phyloP scores from a whole-genome alignment of 371 early-diverging fungal species.

The Actinomucor elegans region DNA sequence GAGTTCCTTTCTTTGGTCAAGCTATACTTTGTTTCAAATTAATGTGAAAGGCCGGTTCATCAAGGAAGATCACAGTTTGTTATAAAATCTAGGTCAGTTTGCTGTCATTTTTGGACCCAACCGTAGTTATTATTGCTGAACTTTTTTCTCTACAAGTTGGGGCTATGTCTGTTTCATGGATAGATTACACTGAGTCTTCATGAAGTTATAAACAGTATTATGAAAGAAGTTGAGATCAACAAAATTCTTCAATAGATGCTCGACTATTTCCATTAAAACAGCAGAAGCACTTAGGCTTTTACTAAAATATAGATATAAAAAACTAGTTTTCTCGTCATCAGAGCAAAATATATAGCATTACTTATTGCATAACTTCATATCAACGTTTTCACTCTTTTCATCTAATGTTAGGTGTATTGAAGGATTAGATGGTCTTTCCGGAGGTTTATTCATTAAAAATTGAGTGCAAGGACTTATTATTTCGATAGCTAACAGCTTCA shows the following conservation, averaged over 20 bases:
- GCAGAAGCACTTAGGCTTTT: conserved; percentile 18
- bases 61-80: conserved; percentile 6
- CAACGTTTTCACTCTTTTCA: conserved; percentile 6
- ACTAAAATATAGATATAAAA: conserved; percentile 23
- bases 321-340: conserved; percentile 21
- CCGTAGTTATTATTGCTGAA: background rate
- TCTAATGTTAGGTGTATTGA: background rate
- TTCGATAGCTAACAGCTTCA: too few species aligned
- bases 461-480: conserved; percentile 5
- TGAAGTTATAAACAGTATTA: conserved; percentile 21
- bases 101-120: conserved; percentile 1
- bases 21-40: conserved; percentile 13
- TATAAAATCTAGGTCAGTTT: background rate
- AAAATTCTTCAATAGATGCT: conserved; percentile 13
- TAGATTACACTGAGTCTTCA: conserved; percentile 17
- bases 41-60: conserved; percentile 14
- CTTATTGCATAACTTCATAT: conserved; percentile 20
- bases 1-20: conserved; percentile 12
- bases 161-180: conserved; percentile 6
- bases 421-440: conserved; percentile 1
- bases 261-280: conserved; percentile 14
- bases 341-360: conserved; percentile 22
- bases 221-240: too few species aligned
- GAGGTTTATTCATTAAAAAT: background rate
- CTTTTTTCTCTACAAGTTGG: background rate